phyloP scores from a whole-genome alignment of 441 rosid species.

The Adansonia gregorii region DNA sequence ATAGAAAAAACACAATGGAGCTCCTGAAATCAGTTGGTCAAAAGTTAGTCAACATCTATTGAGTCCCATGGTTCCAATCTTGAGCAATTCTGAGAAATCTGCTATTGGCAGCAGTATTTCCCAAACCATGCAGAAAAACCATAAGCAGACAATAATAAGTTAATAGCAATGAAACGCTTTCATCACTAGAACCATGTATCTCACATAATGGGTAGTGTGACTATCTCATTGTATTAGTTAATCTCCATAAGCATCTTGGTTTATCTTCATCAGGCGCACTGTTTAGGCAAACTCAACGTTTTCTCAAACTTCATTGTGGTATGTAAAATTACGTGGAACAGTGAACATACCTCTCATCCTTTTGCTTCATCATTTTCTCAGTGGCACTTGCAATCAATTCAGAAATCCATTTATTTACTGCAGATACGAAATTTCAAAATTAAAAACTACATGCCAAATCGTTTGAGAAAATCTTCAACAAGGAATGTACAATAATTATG shows the following conservation, averaged over 20 bases:
- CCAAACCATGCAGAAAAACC: neutral
- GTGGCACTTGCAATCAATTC: slow-evolving; percentile 89
- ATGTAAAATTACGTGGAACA: slow-evolving; percentile 10
- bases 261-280: neutral
- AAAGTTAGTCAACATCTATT: neutral
- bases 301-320: neutral
- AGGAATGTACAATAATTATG: neutral
- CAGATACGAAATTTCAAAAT: slow-evolving; percentile 27
- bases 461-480: slow-evolving; percentile 2
- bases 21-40: neutral
- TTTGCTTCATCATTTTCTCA: slow-evolving; percentile 94
- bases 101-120: neutral
- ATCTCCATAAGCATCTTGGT: neutral
- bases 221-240: neutral
- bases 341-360: slow-evolving; percentile 82
- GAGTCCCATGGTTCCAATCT: neutral
- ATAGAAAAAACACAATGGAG: neutral
- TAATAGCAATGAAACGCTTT: neutral
- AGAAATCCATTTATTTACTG: slow-evolving; percentile 95
- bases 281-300: neutral
- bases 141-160: neutral
- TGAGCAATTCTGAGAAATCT: neutral
- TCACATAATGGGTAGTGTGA: neutral
- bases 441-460: slow-evolving; percentile 22
- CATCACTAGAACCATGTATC: neutral